Evolutionary conservation across 148 eudicot genomes (phyloP).

Genomic region (Vaccinium myrtillus): DNA sequence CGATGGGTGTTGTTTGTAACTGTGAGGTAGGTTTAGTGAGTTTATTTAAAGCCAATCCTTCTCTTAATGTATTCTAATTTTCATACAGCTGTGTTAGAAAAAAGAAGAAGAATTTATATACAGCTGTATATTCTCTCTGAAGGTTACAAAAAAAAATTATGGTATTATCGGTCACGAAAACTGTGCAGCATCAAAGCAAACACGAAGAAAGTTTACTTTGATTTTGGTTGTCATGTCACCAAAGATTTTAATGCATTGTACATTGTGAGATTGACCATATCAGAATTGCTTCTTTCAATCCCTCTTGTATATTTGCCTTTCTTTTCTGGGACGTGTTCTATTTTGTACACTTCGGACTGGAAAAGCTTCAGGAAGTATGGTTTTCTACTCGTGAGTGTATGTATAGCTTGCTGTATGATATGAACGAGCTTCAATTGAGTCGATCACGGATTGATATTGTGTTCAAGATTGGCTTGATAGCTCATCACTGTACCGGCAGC

Average conservation of each 20-base stretch:
- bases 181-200: not conserved
- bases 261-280: not conserved
- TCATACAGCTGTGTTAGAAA: not conserved
- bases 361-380: not conserved
- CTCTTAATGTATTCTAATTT: not conserved
- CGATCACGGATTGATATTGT: too few species aligned
- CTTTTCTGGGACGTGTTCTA: not conserved
- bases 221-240: not conserved
- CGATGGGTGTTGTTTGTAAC: conserved; percentile 11
- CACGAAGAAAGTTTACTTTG: not conserved
- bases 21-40: not conserved
- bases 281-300: not conserved
- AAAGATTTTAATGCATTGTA: not conserved
- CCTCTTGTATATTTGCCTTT: not conserved
- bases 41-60: not conserved
- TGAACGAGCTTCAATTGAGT: too few species aligned
- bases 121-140: not conserved
- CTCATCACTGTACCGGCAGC: too few species aligned
- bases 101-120: not conserved
- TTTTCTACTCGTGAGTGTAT: not conserved
- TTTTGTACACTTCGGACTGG: not conserved
- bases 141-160: not conserved
- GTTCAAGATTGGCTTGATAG: too few species aligned
- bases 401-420: too few species aligned
- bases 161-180: not conserved